Base-by-base conservation (phyloP, 768 basidiomycete genomes). In the Austroboletus festivus region DNA sequence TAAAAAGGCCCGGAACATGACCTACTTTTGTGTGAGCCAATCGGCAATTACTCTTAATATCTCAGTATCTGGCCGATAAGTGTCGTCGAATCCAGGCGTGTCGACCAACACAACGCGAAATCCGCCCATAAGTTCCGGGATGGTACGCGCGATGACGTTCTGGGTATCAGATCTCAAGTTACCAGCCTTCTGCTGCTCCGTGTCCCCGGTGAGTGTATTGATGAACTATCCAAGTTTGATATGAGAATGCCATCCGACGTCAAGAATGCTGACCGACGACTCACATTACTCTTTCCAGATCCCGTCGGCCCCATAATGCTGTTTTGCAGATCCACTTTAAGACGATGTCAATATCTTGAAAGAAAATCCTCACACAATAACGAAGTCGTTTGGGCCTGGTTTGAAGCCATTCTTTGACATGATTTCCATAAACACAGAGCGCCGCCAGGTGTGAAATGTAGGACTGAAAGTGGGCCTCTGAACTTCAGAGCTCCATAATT, bases 241-340 rank as follows among this genome's bases (percentile, higher is more conserved):
- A 20, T 34, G 10, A 34, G 19, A 15, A 23, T 42, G 30, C 34
- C 4, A 37, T 2, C n/a, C n/a, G n/a, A n/a, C n/a, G 18, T 18
- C n/a, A 18, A 8, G 15, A 10, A 5, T 12, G 18, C 23, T 4
- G n/a, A n/a, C n/a, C n/a, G n/a, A 41, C 2, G n/a, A 35, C 1
- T 18, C 15, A 60, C 61, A 20, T 58, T 61, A 6, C 48, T 58
- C 48, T 60, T 62, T 8, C 61, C 61, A 5, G 61, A 47, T 24
- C 61, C 61, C 3, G 58, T 63, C 13, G 54, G 61, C 0, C 61
- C 61, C 59, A 63, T 63, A 15, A 63, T 3, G 20, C 60, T 53
- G 22, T 49, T 24, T 26, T 3, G 4, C 0, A 16, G 15, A 10
- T 2, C 4, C 8, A 15, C 8, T 20, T 53, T 7, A 61, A 22